phyloP scores from a whole-genome alignment of 2,329 filamentous ascomycete species.

The Fusarium sp. region DNA sequence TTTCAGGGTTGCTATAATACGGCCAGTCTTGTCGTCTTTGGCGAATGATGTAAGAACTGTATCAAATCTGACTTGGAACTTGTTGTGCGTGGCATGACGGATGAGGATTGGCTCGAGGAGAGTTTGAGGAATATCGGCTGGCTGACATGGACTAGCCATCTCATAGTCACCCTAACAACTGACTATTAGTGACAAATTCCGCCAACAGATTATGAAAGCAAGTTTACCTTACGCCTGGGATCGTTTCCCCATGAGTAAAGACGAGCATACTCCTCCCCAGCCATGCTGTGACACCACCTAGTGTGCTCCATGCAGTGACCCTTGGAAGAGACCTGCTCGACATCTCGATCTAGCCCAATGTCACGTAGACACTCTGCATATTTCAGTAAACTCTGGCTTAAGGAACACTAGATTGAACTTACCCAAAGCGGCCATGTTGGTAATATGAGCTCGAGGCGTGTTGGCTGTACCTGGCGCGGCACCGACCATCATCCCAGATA shows the following conservation, averaged over 20 bases:
- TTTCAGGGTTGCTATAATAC: neutral
- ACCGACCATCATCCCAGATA: neutral
- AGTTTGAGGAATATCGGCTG: neutral
- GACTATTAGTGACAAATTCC: rapidly evolving
- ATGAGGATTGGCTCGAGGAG: neutral
- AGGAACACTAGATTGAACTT: too few relatives aligned
- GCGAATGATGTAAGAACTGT: neutral
- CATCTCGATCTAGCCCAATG: neutral
- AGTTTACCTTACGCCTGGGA: neutral
- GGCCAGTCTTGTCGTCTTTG: neutral
- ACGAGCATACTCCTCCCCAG: neutral
- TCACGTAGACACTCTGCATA: neutral
- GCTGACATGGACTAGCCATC: neutral
- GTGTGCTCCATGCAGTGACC: neutral
- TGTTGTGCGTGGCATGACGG: neutral
- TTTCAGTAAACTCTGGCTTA: too few relatives aligned
- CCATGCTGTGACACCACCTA: neutral
- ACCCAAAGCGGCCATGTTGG: neutral
- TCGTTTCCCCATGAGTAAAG: neutral
- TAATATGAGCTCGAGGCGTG: neutral
- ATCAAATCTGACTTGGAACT: neutral
- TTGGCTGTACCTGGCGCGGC: neutral
- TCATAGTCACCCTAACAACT: neutral
- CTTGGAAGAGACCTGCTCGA: neutral
- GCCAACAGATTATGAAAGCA: rapidly evolving